Base-by-base conservation (phyloP, 495 filamentous ascomycete genomes). In the Aspergillus asperescens region DNA sequence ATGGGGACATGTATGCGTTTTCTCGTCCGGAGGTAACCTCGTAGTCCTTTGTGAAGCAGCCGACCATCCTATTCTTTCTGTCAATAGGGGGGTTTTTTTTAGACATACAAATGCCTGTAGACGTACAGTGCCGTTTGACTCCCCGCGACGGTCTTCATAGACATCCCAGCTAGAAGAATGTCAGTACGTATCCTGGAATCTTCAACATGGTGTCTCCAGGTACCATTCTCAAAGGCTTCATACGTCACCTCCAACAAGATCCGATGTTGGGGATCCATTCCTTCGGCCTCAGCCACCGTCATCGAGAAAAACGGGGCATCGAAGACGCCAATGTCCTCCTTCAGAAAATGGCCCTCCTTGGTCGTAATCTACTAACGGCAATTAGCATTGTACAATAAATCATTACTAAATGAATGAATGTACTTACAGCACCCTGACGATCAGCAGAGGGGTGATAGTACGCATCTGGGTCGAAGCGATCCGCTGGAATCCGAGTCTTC, bases 241-340 rank as follows among this genome's bases (percentile, higher is more conserved):
- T 82, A 85, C 13, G 75, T 67, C 4, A 70, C 62, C 57, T 84
- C 81, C 3, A 85, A 67, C 27, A 77, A 55, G 22, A 78, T 54
- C 8, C 72, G 60, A 16, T 71, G 66, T 23, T 60, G 51, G 0
- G 71, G 72, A 44, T 76, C 72, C 63, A 76, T 72, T 4, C 58
- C 58, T 18, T 54, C 63, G 44, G 79, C 71, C 60, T 83, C 73
- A 50, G 69, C 65, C 10, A 74, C 64, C 9, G 73, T 74, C 28
- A 83, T 77, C 38, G 69, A 72, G 61, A 83, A 82, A 56, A 83
- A 84, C 2, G 50, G 48, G 12, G 71, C 63, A 31, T 78, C 72
- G 44, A 77, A 77, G 7, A 27, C 28, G 4, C 54, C 37, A 12
- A 58, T 16, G 43, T 74, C 70, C 38, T 69, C 59, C 1, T 63